Percentiles rank a stretch among this genome's conserved stretches.
Conservation (phyloP, 176 grass and related monocot genomes). For the Olyra latifolia region DNA sequence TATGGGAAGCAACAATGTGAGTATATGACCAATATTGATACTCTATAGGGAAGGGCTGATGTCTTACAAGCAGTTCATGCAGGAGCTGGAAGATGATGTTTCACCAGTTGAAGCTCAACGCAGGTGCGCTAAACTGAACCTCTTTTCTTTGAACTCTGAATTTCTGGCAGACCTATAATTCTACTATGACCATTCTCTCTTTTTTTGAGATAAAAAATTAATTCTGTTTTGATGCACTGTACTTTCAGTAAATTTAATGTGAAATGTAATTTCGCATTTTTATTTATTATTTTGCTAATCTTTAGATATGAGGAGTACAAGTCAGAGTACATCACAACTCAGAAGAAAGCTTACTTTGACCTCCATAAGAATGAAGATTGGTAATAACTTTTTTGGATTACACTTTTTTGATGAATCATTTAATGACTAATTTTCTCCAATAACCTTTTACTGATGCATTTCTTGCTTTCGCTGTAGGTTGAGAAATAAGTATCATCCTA, state of each 20-base stretch:
- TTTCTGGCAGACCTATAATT: conserved; percentile 27
- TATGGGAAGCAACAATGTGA: conserved; percentile 10
- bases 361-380: conserved; percentile 93
- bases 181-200: conserved; percentile 3
- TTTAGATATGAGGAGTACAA: conserved; percentile 96
- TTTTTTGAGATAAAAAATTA: conserved; percentile 12
- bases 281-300: conserved; percentile 30
- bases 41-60: conserved; percentile 84
- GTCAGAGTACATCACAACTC: conserved; percentile 93
- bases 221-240: neutral
- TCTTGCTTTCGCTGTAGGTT: conserved; percentile 60
- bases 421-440: conserved; percentile 13
- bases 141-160: neutral
- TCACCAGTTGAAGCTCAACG: conserved; percentile 82
- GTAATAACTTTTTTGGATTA: conserved; percentile 42
- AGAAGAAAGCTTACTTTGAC: conserved; percentile 95
- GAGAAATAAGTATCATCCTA: conserved; percentile 97
- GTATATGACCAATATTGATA: conserved; percentile 19
- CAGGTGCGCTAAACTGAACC: conserved; percentile 47
- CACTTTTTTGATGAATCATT: neutral
- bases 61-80: conserved; percentile 99
- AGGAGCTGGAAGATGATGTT: conserved; percentile 98
- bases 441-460: conserved; percentile 21
- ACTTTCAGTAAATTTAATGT: conserved; percentile 5
- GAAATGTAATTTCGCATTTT: conserved; percentile 2